Conservation (phyloP, 2,329 filamentous ascomycete species). For the Pseudovirgaria hyperparasitica region DNA sequence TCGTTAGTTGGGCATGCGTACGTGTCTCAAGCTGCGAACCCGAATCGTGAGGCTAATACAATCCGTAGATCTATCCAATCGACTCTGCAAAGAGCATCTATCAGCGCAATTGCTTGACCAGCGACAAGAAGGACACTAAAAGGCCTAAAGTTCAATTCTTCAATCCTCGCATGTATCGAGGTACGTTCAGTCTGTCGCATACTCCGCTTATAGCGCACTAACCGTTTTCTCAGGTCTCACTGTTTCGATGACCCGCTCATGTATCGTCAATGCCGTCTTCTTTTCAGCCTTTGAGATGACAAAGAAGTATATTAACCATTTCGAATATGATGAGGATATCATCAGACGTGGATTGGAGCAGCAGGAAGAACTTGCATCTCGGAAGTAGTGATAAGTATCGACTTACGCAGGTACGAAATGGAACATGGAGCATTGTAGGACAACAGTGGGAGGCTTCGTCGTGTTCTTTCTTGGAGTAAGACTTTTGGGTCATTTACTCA, state of each 20-base stretch:
- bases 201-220: constrained; percentile 1
- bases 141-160: constrained; percentile 66
- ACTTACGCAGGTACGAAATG: no score
- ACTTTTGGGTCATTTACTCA: no score
- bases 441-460: no score
- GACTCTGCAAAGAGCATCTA: constrained; percentile 80
- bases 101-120: constrained; percentile 66
- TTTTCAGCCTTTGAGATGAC: constrained; percentile 79
- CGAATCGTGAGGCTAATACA: constrained; percentile 3
- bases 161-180: constrained; percentile 67
- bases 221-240: constrained; percentile 39
- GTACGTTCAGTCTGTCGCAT: constrained; percentile 23
- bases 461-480: no score
- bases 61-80: constrained; percentile 42
- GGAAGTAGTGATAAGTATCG: no score
- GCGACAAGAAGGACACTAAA: constrained; percentile 42
- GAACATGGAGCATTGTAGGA: no score
- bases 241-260: constrained; percentile 72
- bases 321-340: constrained; percentile 23
- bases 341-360: no score
- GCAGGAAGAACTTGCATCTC: no score
- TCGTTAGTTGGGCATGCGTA: constrained; percentile 74
- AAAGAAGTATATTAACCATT: constrained; percentile 45
- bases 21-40: constrained; percentile 17
- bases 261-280: constrained; percentile 77